phyloP scores from a whole-genome alignment of 345 rosid genomes.

The Salix suchowensis region DNA sequence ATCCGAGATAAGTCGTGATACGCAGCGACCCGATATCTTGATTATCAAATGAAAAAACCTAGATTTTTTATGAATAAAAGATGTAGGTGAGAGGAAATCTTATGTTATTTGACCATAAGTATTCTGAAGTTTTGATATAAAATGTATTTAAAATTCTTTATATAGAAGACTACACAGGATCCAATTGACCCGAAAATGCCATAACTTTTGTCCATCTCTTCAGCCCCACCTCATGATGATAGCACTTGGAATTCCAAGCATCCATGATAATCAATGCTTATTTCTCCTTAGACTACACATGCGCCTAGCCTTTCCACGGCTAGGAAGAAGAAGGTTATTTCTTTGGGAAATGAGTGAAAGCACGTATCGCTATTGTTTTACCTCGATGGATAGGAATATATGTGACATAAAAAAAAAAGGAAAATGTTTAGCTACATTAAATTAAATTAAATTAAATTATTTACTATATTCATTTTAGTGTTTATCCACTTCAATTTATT shows the following conservation, averaged over 20 bases:
- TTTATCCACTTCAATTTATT: no score
- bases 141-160: no score
- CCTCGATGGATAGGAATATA: neutral
- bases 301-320: neutral
- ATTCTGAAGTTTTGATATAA: no score
- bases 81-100: no score
- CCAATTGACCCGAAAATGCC: neutral
- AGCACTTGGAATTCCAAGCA: no score
- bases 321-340: neutral
- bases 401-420: neutral
- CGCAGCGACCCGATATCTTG: accelerated
- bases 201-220: no score
- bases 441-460: neutral
- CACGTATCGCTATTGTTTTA: neutral
- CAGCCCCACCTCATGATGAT: no score
- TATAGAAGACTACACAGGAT: neutral
- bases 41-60: no score
- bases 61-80: no score
- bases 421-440: neutral
- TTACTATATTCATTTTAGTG: neutral
- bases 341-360: neutral
- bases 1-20: no score
- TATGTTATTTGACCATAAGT: no score
- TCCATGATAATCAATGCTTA: no score
- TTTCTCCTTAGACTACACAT: neutral